Evolutionary conservation across 1,284 basidiomycete species (phyloP), one percentile per base, ranked within the genome.

Genomic region (Ganoderma meredithae): DNA sequence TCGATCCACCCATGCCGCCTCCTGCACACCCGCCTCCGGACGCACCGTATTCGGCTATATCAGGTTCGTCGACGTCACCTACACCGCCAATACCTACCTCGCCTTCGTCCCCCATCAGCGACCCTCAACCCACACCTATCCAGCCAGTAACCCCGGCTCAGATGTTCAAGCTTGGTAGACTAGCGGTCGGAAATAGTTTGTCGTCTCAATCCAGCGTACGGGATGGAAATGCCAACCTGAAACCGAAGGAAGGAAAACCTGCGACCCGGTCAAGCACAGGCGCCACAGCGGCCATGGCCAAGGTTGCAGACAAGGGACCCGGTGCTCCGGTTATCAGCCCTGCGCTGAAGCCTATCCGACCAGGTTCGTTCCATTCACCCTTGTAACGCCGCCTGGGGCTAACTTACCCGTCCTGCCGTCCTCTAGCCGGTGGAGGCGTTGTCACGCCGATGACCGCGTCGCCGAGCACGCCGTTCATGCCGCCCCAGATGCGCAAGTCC

Each of bases 91-190:
- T 74, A 36, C 65, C 72, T n/a, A 58, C 64, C n/a, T 70, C 64
- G 27, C 70, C 71, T 10, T 71, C 73, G 2, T 62, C 79, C 12
- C 76, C 80, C 7, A 55, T 69, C 44, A 59, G 52, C 8, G 59
- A 66, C 44, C 65, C 63, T n/a, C 64, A 73, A 25, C 67, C 68
- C 5, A 63, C 71, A 60, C 36, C 74, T 31, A 82, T 95, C 59
- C 87, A 87, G 12, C 95, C 95, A 6, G 93, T 95, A 63, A 97
- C 95, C 0, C 95, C 95, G 0, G 91, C 94, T 0, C 93, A 87
- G 70, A 90, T 96, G 74, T 94, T 97, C 93, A 95, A 95, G 71
- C 84, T 97, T 19, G 90, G 90, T 2, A 81, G 86, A 49, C 76
- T 90, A 19, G 87, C 87, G 8, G 82, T 86, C 58, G 84, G 83